A percentile compares a stretch with the other conserved stretches of the same genome.
Evolutionary conservation across 306 rosid species (phyloP).

Genomic region (Sesbania bispinosa): DNA sequence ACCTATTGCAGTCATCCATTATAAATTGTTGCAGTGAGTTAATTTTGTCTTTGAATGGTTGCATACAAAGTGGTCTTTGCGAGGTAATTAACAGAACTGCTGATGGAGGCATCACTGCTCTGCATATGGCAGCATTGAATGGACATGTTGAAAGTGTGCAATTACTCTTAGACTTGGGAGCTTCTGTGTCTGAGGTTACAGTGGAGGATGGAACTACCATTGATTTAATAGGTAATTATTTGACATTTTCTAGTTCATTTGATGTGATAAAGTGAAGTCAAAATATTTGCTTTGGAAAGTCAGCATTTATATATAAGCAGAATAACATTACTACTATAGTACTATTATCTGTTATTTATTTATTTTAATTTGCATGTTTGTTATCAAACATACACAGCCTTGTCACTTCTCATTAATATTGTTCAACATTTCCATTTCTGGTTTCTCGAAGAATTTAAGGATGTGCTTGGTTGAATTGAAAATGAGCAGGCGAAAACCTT

Average conservation of each 20-base stretch:
- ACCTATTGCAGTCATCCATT: constrained; percentile 14
- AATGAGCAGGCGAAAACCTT: neutral
- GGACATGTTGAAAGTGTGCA: constrained; percentile 85
- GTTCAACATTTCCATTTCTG: neutral
- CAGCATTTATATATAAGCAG: neutral
- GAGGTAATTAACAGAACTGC: constrained; percentile 70
- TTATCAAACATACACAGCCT: neutral
- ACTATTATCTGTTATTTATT: neutral
- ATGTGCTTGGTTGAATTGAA: neutral
- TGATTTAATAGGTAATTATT: constrained; percentile 73
- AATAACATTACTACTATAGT: neutral
- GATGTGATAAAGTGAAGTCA: neutral
- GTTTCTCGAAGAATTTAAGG: neutral
- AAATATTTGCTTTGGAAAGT: constrained; percentile 13
- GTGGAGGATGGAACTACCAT: constrained; percentile 87
- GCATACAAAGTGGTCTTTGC: constrained; percentile 50
- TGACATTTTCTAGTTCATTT: constrained; percentile 4
- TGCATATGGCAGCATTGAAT: constrained; percentile 96
- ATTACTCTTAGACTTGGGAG: constrained; percentile 88
- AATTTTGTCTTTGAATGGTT: constrained; percentile 24
- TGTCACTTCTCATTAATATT: neutral
- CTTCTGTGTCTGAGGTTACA: constrained; percentile 75
- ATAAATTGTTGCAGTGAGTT: constrained; percentile 25
- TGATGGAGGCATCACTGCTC: constrained; percentile 96
- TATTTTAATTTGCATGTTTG: neutral